phyloP scores from a whole-genome alignment of 805 yeast genomes.

The Teunomyces stri region DNA sequence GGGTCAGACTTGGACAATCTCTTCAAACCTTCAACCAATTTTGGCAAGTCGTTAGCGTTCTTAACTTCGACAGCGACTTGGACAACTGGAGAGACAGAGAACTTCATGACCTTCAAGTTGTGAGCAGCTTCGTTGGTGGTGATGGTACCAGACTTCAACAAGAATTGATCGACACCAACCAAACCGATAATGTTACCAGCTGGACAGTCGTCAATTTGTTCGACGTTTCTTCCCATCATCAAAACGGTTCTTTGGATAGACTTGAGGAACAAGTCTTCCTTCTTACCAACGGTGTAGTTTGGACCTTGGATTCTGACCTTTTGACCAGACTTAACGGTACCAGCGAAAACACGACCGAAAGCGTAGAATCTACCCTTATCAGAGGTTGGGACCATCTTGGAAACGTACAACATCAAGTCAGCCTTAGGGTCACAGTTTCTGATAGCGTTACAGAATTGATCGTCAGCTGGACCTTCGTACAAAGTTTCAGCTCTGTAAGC shows the following conservation, averaged over 20 bases:
- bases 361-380: constrained; percentile 99
- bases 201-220: constrained; percentile 98
- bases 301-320: constrained; percentile 99
- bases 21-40: constrained; percentile 99
- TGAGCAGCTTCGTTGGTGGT: constrained; percentile 96
- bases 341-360: constrained; percentile 99
- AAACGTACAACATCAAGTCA: constrained; percentile 97
- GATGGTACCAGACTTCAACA: constrained; percentile 98
- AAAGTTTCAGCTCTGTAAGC: constrained; percentile 97
- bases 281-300: constrained; percentile 97
- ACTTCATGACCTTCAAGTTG: constrained; percentile 99
- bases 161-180: constrained; percentile 99
- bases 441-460: constrained; percentile 85
- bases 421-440: constrained; percentile 98
- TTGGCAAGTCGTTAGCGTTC: constrained; percentile 99
- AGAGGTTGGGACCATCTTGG: constrained; percentile 99
- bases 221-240: constrained; percentile 99
- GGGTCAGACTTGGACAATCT: constrained; percentile 99
- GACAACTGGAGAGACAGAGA: constrained; percentile 99
- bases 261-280: constrained; percentile 95
- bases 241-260: constrained; percentile 98
- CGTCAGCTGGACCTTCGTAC: constrained; percentile 98
- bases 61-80: constrained; percentile 99
- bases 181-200: constrained; percentile 99
- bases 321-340: constrained; percentile 98